Evolutionary conservation across 352 stramenopile species (phyloP).

Genomic region (Labyrinthula sp.): DNA sequence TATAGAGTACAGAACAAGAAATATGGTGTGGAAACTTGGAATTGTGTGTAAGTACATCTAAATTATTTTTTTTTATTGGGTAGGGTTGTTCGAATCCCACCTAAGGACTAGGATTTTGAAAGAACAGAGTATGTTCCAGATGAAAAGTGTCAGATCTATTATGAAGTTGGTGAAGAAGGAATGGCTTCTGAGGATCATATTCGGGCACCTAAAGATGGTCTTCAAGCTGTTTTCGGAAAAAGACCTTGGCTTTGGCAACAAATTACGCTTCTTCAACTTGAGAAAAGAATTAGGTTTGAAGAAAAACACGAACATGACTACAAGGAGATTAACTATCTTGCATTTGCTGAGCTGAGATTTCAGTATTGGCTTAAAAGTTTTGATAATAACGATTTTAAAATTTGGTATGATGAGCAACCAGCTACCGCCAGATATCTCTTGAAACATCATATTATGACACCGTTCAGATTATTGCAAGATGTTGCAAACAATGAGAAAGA

Average conservation of each 20-base stretch:
- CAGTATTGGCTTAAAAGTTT: conserved; percentile 33
- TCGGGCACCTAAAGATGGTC: conserved; percentile 30
- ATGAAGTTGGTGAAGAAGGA: conserved; percentile 31
- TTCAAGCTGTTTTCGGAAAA: conserved; percentile 32
- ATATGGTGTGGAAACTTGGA: too few species aligned
- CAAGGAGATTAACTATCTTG: conserved; percentile 23
- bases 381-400: conserved; percentile 32
- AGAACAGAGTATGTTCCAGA: too few species aligned
- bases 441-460: conserved; percentile 27
- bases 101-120: too few species aligned
- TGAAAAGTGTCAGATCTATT: conserved; percentile 30
- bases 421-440: conserved; percentile 30
- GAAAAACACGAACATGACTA: conserved; percentile 31
- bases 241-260: conserved; percentile 33
- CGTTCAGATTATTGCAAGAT: conserved; percentile 30
- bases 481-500: conserved; percentile 27
- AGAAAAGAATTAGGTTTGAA: conserved; percentile 19
- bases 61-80: too few species aligned
- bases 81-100: too few species aligned
- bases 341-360: conserved; percentile 31
- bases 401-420: conserved; percentile 29
- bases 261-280: conserved; percentile 21
- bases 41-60: too few species aligned
- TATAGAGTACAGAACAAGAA: too few species aligned
- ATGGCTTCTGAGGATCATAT: conserved; percentile 30